Percentiles rank a stretch among this genome's conserved stretches.
Evolutionary conservation across 345 rosid species (phyloP).

Genomic region (Euphorbia pulcherrima): DNA sequence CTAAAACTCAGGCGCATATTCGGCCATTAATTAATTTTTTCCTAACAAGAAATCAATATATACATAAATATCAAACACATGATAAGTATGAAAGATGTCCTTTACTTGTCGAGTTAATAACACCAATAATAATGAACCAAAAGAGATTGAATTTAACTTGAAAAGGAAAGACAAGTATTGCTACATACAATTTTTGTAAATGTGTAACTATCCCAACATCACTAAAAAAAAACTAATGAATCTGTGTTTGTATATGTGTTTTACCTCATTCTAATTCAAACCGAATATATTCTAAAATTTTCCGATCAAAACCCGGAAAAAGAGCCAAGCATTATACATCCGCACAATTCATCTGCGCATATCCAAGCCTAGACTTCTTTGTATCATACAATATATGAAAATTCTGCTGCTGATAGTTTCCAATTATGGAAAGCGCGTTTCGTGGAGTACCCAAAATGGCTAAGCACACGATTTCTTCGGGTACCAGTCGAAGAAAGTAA

Average conservation of each 20-base stretch:
- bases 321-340: conserved; percentile 48
- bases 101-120: neutral
- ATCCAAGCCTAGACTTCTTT: conserved; percentile 72
- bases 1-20: neutral
- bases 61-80: neutral
- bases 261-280: conserved; percentile 21
- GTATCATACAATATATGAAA: conserved; percentile 75
- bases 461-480: conserved; percentile 65
- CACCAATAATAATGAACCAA: neutral
- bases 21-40: neutral
- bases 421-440: conserved; percentile 76
- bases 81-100: neutral
- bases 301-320: too few relatives aligned
- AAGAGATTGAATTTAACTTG: neutral
- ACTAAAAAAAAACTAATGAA: conserved; percentile 9
- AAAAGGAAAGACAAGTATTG: conserved; percentile 6
- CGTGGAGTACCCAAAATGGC: conserved; percentile 77
- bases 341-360: conserved; percentile 63
- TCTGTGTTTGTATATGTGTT: conserved; percentile 22
- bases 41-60: neutral
- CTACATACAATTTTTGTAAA: conserved; percentile 7
- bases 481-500: conserved; percentile 55
- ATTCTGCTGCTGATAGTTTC: conserved; percentile 89
- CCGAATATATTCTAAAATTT: neutral
- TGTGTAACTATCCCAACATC: conserved; percentile 20